phyloP scores from a whole-genome alignment of 2,329 filamentous ascomycete genomes.

The Monascus ruber region DNA sequence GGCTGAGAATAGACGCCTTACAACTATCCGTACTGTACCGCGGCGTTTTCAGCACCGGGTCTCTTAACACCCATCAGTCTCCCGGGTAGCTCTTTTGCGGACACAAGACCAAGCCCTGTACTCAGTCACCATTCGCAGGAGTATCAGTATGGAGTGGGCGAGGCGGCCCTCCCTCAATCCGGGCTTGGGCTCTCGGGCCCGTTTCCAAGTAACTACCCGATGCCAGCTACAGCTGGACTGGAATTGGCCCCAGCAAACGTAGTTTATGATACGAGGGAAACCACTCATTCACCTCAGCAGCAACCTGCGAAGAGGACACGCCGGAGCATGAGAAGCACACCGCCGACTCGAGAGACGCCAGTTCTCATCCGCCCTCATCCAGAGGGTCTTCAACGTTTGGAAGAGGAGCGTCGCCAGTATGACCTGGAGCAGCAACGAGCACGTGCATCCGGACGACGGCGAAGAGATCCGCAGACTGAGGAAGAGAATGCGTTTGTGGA shows the following conservation, averaged over 20 bases:
- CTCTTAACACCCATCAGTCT: constrained; percentile 30
- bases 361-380: constrained; percentile 30
- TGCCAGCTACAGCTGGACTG: constrained; percentile 15
- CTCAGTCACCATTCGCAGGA: constrained; percentile 28
- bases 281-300: constrained; percentile 13
- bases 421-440: constrained; percentile 8
- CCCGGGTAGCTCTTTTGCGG: constrained; percentile 21
- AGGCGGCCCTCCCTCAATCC: constrained; percentile 15
- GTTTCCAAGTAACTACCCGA: constrained; percentile 20
- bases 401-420: constrained; percentile 19
- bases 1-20: constrained; percentile 9
- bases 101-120: constrained; percentile 21
- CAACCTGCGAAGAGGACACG: constrained; percentile 13
- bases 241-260: constrained; percentile 12
- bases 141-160: constrained; percentile 21
- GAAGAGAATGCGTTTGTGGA: constrained; percentile 30
- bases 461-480: constrained; percentile 26
- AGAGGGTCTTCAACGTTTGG: constrained; percentile 26
- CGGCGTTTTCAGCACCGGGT: constrained; percentile 15
- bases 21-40: constrained; percentile 22
- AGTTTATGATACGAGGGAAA: constrained; percentile 11
- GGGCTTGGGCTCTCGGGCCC: constrained; percentile 28
- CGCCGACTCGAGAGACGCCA: constrained; percentile 15
- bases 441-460: constrained; percentile 21
- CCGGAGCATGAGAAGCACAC: constrained; percentile 12